phyloP scores from a whole-genome alignment of 768 basidiomycete genomes.

The Mycena albidolilacea region DNA sequence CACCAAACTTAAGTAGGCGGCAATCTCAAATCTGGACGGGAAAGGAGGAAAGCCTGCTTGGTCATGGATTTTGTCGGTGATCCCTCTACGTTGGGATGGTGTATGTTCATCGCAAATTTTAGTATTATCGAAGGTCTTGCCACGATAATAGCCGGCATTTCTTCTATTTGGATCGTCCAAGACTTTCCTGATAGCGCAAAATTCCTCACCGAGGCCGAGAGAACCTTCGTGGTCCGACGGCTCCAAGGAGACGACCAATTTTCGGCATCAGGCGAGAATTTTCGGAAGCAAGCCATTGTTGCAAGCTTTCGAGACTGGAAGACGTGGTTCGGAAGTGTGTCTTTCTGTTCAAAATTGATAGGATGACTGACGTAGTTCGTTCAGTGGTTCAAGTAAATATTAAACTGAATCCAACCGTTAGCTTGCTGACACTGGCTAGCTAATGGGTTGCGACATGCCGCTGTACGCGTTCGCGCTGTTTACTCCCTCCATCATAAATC shows the following conservation, averaged over 20 bases:
- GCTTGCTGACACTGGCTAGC: background rate
- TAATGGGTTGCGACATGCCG: slow-evolving; percentile 80
- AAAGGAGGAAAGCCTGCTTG: slow-evolving; percentile 71
- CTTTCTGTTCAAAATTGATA: slow-evolving; percentile 43
- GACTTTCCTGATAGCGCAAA: slow-evolving; percentile 85
- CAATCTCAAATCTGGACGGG: slow-evolving; percentile 80
- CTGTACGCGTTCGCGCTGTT: slow-evolving; percentile 68
- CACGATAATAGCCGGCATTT: slow-evolving; percentile 70
- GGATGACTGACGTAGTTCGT: background rate
- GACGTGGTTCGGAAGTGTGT: slow-evolving; percentile 75
- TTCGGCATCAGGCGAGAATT: slow-evolving; percentile 73
- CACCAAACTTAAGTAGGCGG: slow-evolving; percentile 59
- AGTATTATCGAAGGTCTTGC: slow-evolving; percentile 83
- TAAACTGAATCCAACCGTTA: background rate
- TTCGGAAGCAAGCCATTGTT: slow-evolving; percentile 68
- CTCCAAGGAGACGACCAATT: slow-evolving; percentile 76
- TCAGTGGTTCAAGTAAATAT: slow-evolving; percentile 17
- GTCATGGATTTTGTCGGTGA: slow-evolving; percentile 62
- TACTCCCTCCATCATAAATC: slow-evolving; percentile 67
- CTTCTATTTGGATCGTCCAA: slow-evolving; percentile 80
- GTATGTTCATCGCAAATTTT: slow-evolving; percentile 40
- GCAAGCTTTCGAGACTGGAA: slow-evolving; percentile 79
- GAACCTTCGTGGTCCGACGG: slow-evolving; percentile 73
- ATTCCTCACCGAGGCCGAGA: slow-evolving; percentile 76
- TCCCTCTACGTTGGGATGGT: slow-evolving; percentile 30